Conservation (phyloP, 2,329 filamentous ascomycete genomes). For the Fusarium pininemorale region DNA sequence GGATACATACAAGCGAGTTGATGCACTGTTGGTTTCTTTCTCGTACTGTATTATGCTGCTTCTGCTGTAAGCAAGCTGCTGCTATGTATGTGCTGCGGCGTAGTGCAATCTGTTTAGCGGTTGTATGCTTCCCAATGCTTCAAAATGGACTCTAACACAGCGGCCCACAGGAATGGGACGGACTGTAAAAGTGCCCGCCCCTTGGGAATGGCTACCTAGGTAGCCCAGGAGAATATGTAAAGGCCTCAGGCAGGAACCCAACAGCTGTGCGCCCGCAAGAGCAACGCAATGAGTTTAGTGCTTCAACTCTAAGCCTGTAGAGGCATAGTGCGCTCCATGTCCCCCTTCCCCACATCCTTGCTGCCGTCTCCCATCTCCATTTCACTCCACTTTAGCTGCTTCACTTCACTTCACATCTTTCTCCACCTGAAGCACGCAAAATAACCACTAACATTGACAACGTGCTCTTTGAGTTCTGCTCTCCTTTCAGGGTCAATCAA, state of each 20-base stretch:
- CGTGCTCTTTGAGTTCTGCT: slow-evolving; percentile 18
- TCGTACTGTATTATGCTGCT: slow-evolving; percentile 3
- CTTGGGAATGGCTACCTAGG: slow-evolving; percentile 1
- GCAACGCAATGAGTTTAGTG: slow-evolving; percentile 23
- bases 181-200: slow-evolving; percentile 1
- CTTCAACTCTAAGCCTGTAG: background rate
- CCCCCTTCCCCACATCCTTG: slow-evolving; percentile 14
- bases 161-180: slow-evolving; percentile 29
- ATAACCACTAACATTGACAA: slow-evolving; percentile 27
- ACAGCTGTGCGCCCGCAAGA: slow-evolving; percentile 25
- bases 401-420: slow-evolving; percentile 11
- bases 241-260: slow-evolving; percentile 30
- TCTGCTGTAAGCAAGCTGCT: slow-evolving; percentile 2
- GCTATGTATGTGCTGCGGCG: slow-evolving; percentile 4
- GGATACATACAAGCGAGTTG: slow-evolving; percentile 10
- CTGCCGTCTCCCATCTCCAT: slow-evolving; percentile 26
- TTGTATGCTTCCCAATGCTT: slow-evolving; percentile 8
- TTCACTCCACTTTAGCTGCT: slow-evolving; percentile 19
- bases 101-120: slow-evolving; percentile 15
- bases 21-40: slow-evolving; percentile 2
- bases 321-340: background rate
- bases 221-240: background rate
- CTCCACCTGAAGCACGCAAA: slow-evolving; percentile 33
- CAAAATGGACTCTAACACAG: background rate
- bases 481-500: slow-evolving; percentile 22